Evolutionary conservation across 441 rosid genomes (phyloP), one percentile per base, ranked within the genome.

Genomic region (Erysimum cheiri): DNA sequence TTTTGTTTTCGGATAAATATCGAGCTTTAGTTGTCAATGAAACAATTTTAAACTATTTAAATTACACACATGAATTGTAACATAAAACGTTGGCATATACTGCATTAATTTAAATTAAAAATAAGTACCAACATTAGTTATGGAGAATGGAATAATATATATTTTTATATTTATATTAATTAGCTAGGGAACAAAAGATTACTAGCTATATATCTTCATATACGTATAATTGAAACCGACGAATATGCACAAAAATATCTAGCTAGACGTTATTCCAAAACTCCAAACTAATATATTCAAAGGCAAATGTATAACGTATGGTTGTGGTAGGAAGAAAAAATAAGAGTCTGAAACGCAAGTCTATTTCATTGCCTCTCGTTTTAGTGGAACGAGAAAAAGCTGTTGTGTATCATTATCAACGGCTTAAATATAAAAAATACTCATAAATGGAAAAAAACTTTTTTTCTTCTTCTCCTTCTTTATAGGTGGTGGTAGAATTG

Each of bases 371-470:
- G 41, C 75, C 43, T 74, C 77, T 76, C 59, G 43, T 78, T 75
- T 71, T 33, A 60, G 72, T 79, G 83, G 77, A 80, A 64, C 74
- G 81, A 82, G 60, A 40, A 67, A 67, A 70, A 77, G 83, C 71
- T 77, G 84, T 71, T 76, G 48, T 70, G 64, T 81, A 72, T 82
- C 82, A 81, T 78, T 80, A 78, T 83, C 84, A 82, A 72, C 54
- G 76, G 60, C 67, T 71, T 71, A 58, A 39, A 68, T 64, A 57
- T 29, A 63, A 3, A 15, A 44, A 40, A n/a, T 8, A 44, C 33
- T 19, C 9, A 64, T 47, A 56, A 13, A 13, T 3, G 11, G 9
- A 41, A 3, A 36, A 43, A 19, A 13, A 11, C 7, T 15, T 28
- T 8, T 37, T 10, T 36, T 37, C 2, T 37, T 19, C 9, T 32